phyloP scores from a whole-genome alignment of 164 flowering plant genomes.

The Nymphaea thermarum region DNA sequence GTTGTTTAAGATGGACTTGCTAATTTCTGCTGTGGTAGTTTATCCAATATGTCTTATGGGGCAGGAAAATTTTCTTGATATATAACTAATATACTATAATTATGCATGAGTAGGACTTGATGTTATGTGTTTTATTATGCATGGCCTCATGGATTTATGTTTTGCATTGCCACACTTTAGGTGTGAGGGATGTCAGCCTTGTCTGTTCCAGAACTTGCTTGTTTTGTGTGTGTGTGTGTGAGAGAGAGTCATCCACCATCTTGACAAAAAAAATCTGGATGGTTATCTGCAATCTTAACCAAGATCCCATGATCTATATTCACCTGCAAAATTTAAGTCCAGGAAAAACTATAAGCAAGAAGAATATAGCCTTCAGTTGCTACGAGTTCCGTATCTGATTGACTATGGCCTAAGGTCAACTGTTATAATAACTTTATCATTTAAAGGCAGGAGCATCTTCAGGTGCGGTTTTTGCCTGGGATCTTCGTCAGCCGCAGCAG shows the following conservation, averaged over 20 bases:
- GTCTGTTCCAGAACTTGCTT: too few species aligned
- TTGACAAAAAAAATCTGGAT: too few species aligned
- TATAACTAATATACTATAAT: too few species aligned
- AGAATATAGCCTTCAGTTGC: background rate
- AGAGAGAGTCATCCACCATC: too few species aligned
- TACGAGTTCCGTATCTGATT: background rate
- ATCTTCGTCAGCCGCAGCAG: slow-evolving; percentile 62
- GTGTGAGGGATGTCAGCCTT: too few species aligned
- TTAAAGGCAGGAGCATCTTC: slow-evolving; percentile 88
- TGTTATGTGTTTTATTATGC: too few species aligned
- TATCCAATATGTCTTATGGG: too few species aligned
- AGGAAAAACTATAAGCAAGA: background rate
- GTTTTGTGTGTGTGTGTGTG: too few species aligned
- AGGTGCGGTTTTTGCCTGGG: slow-evolving; percentile 95
- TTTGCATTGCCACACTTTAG: too few species aligned
- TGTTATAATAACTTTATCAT: background rate
- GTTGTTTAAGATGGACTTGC: background rate
- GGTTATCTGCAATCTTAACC: background rate
- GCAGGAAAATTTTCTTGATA: too few species aligned
- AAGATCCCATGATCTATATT: background rate
- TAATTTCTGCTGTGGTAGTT: background rate
- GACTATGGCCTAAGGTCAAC: background rate
- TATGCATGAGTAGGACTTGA: too few species aligned
- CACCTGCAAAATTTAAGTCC: background rate
- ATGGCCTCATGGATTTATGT: too few species aligned